These are phyloP conservation scores for Microbotryum silenes-acaulis DNA, from an alignment of 1,284 basidiomycete genomes.

Conservation along the genomic window DNA sequence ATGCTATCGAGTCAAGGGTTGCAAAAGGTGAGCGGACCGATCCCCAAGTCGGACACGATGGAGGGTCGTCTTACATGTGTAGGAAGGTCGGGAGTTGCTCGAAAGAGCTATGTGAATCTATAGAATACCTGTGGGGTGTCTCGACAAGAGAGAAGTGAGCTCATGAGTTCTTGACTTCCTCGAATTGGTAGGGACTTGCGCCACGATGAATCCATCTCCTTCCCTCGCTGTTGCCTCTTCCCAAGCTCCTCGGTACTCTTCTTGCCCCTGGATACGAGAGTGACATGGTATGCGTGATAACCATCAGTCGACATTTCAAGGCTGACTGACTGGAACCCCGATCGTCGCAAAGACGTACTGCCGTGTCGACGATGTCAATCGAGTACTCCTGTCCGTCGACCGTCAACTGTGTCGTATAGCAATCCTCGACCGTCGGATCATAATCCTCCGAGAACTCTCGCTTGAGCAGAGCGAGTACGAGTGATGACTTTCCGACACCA, in stretches of 20 bases:
- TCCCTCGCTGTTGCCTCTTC: slow-evolving; percentile 14
- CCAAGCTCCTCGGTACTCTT: slow-evolving; percentile 26
- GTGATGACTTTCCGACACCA: slow-evolving; percentile 20
- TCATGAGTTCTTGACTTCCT: no score
- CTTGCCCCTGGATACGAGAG: slow-evolving; percentile 3
- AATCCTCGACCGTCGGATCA: slow-evolving; percentile 24
- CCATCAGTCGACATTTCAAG: no score
- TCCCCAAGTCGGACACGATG: neutral
- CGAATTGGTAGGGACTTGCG: slow-evolving; percentile 3
- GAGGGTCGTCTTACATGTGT: slow-evolving; percentile 7
- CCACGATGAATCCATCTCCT: slow-evolving; percentile 22
- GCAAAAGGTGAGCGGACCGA: neutral
- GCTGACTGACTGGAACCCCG: no score
- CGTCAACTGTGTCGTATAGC: slow-evolving; percentile 2
- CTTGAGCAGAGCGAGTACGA: slow-evolving; percentile 16
- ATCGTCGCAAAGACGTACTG: neutral
- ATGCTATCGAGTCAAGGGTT: neutral
- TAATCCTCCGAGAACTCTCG: slow-evolving; percentile 18
- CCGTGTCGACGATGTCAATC: slow-evolving; percentile 23
- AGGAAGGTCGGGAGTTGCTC: slow-evolving; percentile 20
- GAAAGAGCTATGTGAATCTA: slow-evolving; percentile 17
- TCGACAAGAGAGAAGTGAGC: neutral
- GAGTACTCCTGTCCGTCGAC: slow-evolving; percentile 21
- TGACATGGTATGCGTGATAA: no score
- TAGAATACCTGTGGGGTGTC: slow-evolving; percentile 14